Base-by-base conservation (phyloP, 805 yeast species). In the Brettanomyces naardenensis region DNA sequence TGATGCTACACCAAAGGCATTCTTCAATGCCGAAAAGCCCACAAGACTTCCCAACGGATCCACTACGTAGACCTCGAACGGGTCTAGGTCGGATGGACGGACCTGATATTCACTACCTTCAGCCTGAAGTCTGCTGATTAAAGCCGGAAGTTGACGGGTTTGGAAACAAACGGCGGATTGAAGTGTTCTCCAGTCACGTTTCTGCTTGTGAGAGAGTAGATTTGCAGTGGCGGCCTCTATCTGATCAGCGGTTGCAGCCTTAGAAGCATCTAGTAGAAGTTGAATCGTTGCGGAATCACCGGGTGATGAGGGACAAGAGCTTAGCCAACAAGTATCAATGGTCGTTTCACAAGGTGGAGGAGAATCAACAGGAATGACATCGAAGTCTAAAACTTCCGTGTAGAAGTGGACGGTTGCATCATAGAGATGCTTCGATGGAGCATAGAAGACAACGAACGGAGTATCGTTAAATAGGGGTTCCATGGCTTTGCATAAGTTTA, bases 1-100 rank as follows among this genome's bases (percentile, higher is more conserved):
- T 28, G 43, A 26, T 17, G 44, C 50, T n/a, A 54, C 43, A 3
- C 60, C 65, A 36, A 78, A 64, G 6, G 87, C 74, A 46, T 80
- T 78, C 19, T 53, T 53, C 23, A 72, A 62, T 3, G 79, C 65
- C 17, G 94, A 77, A 62, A 89, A 87, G 4, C 96, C 97, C 33
- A 89, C 57, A 21, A 88, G 58, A 48, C 75, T 73, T 15, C 95
- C 95, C 45, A 88, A 63, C 6, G 97, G 97, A 57, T 90, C 97
- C 19, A 82, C 54, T 6, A 78, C 71, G 58, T 80, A 86, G 5
- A 83, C 65, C 58, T 86, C 95, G 47, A 73, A 69, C 4, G 96
- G 95, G 39, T 72, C 73, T 39, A 80, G 62, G 33, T 76, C 83
- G 40, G 79, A 77, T 4, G 97, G 96, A 48, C 71, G 66, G 19